phyloP scores from a whole-genome alignment of 208 protist genomes.

The Acanthamoeba triangularis region DNA sequence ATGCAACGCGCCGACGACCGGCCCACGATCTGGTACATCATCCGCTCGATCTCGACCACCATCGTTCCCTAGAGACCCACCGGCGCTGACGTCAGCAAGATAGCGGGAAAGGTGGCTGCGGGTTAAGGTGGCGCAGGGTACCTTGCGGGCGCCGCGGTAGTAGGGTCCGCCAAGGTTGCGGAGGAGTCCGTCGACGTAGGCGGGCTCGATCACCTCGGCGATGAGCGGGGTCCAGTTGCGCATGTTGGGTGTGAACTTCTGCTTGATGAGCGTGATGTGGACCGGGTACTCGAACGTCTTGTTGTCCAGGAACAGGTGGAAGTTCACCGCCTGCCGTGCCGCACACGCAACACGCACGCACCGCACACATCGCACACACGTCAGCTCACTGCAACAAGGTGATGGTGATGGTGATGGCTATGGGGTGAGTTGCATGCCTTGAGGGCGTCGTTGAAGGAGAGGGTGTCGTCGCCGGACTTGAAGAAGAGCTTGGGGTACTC shows the following conservation, averaged over 20 bases:
- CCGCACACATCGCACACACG: neutral
- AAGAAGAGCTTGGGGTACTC: conserved; percentile 59
- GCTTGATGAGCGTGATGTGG: conserved; percentile 55
- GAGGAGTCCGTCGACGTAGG: neutral
- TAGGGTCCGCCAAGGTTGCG: neutral
- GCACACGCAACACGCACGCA: neutral
- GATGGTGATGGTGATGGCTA: neutral
- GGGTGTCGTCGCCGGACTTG: conserved; percentile 34
- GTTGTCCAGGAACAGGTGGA: conserved; percentile 49
- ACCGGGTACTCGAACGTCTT: conserved; percentile 59
- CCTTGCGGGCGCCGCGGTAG: conserved; percentile 16
- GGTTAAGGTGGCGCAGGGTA: neutral
- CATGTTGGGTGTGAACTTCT: conserved; percentile 65
- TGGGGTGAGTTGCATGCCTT: neutral
- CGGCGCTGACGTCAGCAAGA: neutral
- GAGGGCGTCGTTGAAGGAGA: conserved; percentile 59
- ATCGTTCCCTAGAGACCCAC: neutral
- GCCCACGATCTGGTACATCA: neutral
- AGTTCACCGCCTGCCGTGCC: conserved; percentile 5
- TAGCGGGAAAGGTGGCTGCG: neutral
- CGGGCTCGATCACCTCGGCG: conserved; percentile 5
- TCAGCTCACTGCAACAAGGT: neutral
- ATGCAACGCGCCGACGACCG: conserved; percentile 32
- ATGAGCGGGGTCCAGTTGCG: conserved; percentile 50
- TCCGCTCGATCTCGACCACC: neutral